A percentile compares a stretch with the other conserved stretches of the same genome.
Conservation (phyloP, 257 asterid species). For the Datura wrightii region DNA sequence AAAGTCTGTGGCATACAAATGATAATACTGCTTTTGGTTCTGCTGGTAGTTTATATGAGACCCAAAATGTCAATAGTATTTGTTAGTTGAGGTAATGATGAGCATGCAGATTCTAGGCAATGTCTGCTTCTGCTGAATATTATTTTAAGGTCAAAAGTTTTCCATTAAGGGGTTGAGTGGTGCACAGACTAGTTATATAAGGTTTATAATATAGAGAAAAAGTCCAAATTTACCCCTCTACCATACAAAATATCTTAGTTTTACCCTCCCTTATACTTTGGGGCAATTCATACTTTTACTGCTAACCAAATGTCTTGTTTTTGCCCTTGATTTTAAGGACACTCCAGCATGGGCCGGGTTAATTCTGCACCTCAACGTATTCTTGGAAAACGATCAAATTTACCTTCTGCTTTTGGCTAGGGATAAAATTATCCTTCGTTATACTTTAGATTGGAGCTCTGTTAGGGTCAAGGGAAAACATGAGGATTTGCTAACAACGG, state of each 20-base stretch:
- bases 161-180: conserved; percentile 14
- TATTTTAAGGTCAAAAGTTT: neutral
- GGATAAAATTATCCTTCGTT: neutral
- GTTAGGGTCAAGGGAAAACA: neutral
- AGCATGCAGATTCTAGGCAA: conserved; percentile 3
- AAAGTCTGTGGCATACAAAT: neutral
- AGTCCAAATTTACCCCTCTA: conserved; percentile 15
- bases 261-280: neutral
- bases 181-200: neutral
- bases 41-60: neutral
- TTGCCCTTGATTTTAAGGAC: neutral
- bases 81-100: conserved; percentile 21
- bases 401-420: neutral
- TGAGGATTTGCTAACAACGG: neutral
- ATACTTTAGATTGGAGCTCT: neutral
- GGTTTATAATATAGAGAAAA: neutral
- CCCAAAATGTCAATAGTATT: conserved; percentile 10
- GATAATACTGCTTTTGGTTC: conserved; percentile 12
- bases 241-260: neutral
- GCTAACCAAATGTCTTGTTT: neutral
- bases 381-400: neutral
- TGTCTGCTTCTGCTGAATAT: neutral
- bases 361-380: neutral
- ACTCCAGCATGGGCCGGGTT: conserved; percentile 19
- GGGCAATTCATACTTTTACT: neutral